Base-by-base conservation (phyloP, 2,329 filamentous ascomycete genomes). In the Xylariaceae sp. region DNA sequence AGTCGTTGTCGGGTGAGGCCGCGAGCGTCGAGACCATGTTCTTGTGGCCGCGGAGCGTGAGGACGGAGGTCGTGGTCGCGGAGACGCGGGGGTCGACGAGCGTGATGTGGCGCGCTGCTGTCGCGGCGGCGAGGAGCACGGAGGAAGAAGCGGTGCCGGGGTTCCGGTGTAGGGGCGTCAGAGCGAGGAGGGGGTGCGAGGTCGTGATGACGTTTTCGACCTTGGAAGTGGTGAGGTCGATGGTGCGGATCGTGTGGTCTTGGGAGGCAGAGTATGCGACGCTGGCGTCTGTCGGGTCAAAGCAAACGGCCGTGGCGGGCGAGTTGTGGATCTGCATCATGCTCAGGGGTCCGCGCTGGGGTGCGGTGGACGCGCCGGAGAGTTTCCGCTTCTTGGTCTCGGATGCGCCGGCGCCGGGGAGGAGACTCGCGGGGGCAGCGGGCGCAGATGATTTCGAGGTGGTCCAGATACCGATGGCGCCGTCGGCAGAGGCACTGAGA, bases 191-290 rank as follows among this genome's bases (percentile, higher is more conserved):
- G 0, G 92, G 86, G 73, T 96, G 89, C 58, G 90, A 86, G 0
- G 92, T 94, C 1, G 89, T 89, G 58, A 94, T 82, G 3, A 90
- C 90, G 71, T 90, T 90, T 48, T 97, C 91, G 60, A 90, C 83
- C 34, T 80, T 78, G 57, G 84, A 81, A 1, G 93, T 97, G 0
- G 92, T 87, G 51, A 99, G 82, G 77, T 99, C 94, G 77, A 96
- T 89, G 0, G 94, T 97, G 64, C 88, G 88, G 67, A 97, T 79
- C 1, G 89, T 89, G 79, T 96, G 92, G 77, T 99, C 95, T 77
- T 90, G 89, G 15, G 92, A 96, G 18, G 87, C 86, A 1, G 91
- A 93, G 79, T 99, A 97, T 51, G 89, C 93, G 47, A 97, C 90
- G 11, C 90, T 96, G 9, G 86, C 76, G 75, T 97, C 93, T 56